A percentile compares a stretch with the other conserved stretches of the same genome.
These are phyloP conservation scores for Erodium chrysanthum DNA, from an alignment of 441 rosid genomes.

Conservation along the genomic window DNA sequence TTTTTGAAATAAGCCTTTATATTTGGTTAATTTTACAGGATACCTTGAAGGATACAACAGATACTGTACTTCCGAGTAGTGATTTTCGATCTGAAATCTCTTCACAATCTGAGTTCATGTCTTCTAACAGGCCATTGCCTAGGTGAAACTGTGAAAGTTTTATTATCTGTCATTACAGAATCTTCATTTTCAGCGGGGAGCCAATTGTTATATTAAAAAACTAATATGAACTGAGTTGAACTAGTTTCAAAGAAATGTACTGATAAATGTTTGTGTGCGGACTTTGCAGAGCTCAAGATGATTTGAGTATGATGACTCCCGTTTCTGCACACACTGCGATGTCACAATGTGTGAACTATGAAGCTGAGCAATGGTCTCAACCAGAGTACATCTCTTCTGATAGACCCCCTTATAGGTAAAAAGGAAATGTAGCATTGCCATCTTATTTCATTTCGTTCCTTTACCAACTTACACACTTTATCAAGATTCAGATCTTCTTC, in stretches of 20 bases:
- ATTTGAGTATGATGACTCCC: conserved; percentile 22
- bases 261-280: conserved; percentile 14
- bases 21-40: conserved; percentile 32
- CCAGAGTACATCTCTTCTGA: conserved; percentile 4
- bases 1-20: conserved; percentile 14
- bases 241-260: too few species aligned
- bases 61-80: conserved; percentile 25
- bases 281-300: conserved; percentile 32
- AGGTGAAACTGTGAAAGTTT: conserved; percentile 30
- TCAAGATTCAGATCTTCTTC: not conserved
- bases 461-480: not conserved
- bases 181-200: conserved; percentile 5
- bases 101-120: conserved; percentile 31
- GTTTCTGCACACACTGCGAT: conserved; percentile 33
- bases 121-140: conserved; percentile 22
- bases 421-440: not conserved
- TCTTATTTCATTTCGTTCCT: not conserved
- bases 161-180: not conserved
- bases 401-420: not conserved
- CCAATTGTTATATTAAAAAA: not conserved
- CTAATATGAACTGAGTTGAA: not conserved
- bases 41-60: conserved; percentile 27
- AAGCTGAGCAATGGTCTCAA: conserved; percentile 27
- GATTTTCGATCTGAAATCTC: conserved; percentile 39
- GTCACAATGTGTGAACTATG: conserved; percentile 25